Evolutionary conservation across 331 rosid species (phyloP), one percentile per base, ranked within the genome.

Genomic region (Acacia concinna): DNA sequence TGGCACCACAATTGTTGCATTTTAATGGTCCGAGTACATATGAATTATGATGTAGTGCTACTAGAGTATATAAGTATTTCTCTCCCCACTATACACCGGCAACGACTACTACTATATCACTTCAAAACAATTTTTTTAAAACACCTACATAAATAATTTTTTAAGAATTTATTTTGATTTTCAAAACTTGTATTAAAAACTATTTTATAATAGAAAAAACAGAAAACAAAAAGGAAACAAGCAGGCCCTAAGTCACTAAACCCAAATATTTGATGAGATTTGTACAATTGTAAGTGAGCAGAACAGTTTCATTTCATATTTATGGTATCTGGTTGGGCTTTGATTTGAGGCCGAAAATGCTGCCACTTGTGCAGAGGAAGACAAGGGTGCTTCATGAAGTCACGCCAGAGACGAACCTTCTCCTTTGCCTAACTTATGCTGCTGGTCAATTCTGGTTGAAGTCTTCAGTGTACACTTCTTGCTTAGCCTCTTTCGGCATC

Each of bases 331-430:
- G 2, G 75, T 25, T 17, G 90, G 90, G 46, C 68, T 86, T 67
- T 84, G 46, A 63, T 86, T 67, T 84, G 13, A 28, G 90, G 92
- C 92, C 88, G 86, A 72, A 62, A 71, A 12, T 66, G 81, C 46
- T 82, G 28, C 79, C 81, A 74, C 10, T 80, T 68, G 8, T 88
- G 80, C 6, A 81, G 40, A 62, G 88, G 80, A 67, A 71, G 73
- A 66, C 74, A 67, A 0, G 51, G 32, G 10, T 21, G 72, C 12
- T 14, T 30, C 41, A 67, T 12, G 4, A 32, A 80, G 81, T 89
- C 93, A 32, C 86, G 81, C 90, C 90, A 89, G 4, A 17, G 77
- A 46, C 87, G 88, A 76, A 79, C 54, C 27, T 76, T 73, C 75
- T 85, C 89, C 2, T 37, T 64, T 1, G 56, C 44, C 72, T 67